Evolutionary conservation across 148 eudicot genomes (phyloP), one percentile per base, ranked within the genome.

Genomic region (Salicornia ramosissima): DNA sequence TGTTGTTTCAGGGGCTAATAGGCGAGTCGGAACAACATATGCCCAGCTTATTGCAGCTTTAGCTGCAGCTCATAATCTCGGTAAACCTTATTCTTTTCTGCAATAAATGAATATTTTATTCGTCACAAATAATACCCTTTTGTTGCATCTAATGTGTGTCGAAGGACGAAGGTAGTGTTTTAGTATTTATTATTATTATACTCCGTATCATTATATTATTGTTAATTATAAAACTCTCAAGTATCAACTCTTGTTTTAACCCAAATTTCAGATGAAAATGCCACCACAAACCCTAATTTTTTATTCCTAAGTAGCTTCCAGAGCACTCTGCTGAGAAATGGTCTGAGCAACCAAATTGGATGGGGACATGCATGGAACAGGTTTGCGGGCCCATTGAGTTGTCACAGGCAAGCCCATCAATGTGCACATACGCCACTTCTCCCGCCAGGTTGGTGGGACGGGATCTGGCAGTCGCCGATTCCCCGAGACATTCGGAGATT

Each of bases 311-410:
- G 97, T 72, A 92, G 96, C 86, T 92, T 90, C 69, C 96, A 86
- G 10, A 85, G 86, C 58, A 83, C 80, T 66, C 71, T 87, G 68
- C 73, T 92, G 40, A 57, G 77, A 25, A 80, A 74, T n/a, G 97
- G 97, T 52, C 73, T 92, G 68, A 79, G 66, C 71, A 85, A 83
- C 74, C 97, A 92, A 79, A 75, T 86, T 10, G 97, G 97, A 3
- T 92, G 97, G 97, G 97, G 97, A 12, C 97, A 92, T 57, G 96
- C 78, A 49, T 92, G 97, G 97, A 92, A 90, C 81, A 75, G 93
- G 67, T 92, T 87, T 74, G 96, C 94, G 0, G 97, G 97, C 28
- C 90, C 91, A 21, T 73, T 92, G 65, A 92, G 97, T 51, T 92
- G 97, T 61, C 84, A 67, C 11, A 75, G 81, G 49, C 97, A 92